Percentiles rank a stretch among this genome's conserved stretches.
Evolutionary conservation across 345 rosid species (phyloP).

Genomic region (Gossypium bickii): DNA sequence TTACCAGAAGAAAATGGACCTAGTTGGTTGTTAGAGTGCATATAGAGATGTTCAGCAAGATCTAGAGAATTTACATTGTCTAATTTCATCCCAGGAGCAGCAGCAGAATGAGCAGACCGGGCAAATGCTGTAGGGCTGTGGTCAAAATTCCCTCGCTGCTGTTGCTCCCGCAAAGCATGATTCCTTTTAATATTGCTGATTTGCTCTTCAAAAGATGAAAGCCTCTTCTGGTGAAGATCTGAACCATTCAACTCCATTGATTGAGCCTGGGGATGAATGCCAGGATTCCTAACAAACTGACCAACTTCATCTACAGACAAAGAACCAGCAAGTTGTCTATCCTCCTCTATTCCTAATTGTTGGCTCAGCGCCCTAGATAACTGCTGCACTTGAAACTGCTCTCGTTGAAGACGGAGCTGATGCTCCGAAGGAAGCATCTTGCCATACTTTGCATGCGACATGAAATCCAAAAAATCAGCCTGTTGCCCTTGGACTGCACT

Average conservation of each 20-base stretch:
- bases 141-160: slow-evolving; percentile 27
- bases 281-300: slow-evolving; percentile 22
- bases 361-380: slow-evolving; percentile 33
- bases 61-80: slow-evolving; percentile 26
- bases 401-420: slow-evolving; percentile 32
- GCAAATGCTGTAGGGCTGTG: slow-evolving; percentile 25
- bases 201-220: slow-evolving; percentile 29
- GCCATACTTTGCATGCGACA: slow-evolving; percentile 28
- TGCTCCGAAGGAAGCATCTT: slow-evolving; percentile 29
- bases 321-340: slow-evolving; percentile 18
- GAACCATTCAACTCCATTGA: slow-evolving; percentile 26
- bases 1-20: slow-evolving; percentile 25
- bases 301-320: slow-evolving; percentile 32
- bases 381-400: slow-evolving; percentile 32
- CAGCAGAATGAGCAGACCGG: slow-evolving; percentile 20
- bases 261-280: slow-evolving; percentile 20
- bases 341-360: slow-evolving; percentile 31
- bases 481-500: slow-evolving; percentile 25
- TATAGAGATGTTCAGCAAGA: slow-evolving; percentile 17
- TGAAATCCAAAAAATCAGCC: slow-evolving; percentile 28
- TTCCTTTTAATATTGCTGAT: slow-evolving; percentile 19
- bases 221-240: slow-evolving; percentile 31
- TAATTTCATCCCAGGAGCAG: slow-evolving; percentile 20
- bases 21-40: slow-evolving; percentile 21
- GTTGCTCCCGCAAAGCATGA: slow-evolving; percentile 30